Base-by-base conservation (phyloP, 192 early-diverging fungal genomes). In the Backusella macrospora region DNA sequence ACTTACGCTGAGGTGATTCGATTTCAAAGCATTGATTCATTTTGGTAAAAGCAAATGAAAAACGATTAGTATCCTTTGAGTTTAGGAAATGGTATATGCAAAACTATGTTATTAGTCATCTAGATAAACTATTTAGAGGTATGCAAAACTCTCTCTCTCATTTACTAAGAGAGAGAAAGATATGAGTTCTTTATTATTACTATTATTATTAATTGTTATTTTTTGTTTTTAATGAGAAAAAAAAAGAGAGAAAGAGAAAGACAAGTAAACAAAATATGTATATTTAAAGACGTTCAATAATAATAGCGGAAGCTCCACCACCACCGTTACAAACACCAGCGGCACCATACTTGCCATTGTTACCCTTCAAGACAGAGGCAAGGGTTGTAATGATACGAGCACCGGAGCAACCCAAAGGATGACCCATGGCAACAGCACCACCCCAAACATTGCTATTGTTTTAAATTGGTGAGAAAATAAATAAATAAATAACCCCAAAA, bases 351-450 rank as follows among this genome's bases (percentile, higher is more conserved):
- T 92, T 93, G 44, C 85, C 89, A 62, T 89, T 80, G 21, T 91
- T 94, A 68, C 90, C 86, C 75, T 93, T 88, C 47, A 99, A 85
- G 70, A 91, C 91, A 76, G 94, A 91, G 10, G 90, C 84, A 45
- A 99, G 84, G 80, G 96, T 95, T 49, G 89, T 86, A 69, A 96
- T 89, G 80, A 98, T 96, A 74, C 96, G 88, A 18, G 96, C 92
- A n/a, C 98, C 98, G 7, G 91, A 92, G 21, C 95, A 96, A 73
- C 93, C 98, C 9, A 99, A 88, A 66, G 96, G 98, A 81, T 99
- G 98, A 66, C 95, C 93, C n/a, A 97, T 77, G 29, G 96, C 94
- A 64, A 99, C 98, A 48, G 96, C 98, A 68, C 98, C 98, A 72
- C 98, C 98, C 87, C 93, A 93, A 62, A 96, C 95, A 84, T 99